Base-by-base conservation (phyloP, 2,329 filamentous ascomycete species). In the Fusarium oligoseptatum region DNA sequence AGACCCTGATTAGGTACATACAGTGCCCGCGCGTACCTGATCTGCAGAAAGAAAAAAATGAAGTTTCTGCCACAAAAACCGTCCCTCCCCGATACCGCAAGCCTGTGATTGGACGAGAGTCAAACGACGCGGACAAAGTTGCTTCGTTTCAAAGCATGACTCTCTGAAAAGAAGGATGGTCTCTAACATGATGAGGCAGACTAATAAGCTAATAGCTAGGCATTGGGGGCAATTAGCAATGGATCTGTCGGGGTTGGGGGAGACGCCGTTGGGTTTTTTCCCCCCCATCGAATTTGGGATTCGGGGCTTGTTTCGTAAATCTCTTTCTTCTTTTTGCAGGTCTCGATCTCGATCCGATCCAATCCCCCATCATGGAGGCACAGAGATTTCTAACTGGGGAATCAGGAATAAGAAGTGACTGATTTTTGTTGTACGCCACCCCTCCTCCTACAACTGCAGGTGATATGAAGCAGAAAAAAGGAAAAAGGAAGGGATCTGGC, bases 21-120 rank as follows among this genome's bases (percentile, higher is more conserved):
- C 43, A 48, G 43, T 48, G 43, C 22, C 12, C 27, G 41, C 14
- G 39, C 12, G 71, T 41, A 45, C 72, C 72, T 74, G 71, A 72
- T 74, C 68, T 58, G 48, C 72, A 66, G 52, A 50, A 36, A 22
- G 8, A 22, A 20, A 52, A 12, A 22, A 20, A 57, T 32, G 48
- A 43, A 43, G 41, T 22, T 15, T 57, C n/a, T 34, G 32, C 52
- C 6, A 20, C 1, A 37, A 22, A 57, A 15, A 34, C 36, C 52
- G 29, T 20, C n/a, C 52, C 32, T 34, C 52, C 50, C 32, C 52
- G 52, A 57, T 57, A 57, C 8, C 52, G 52, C 52, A 57, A 11
- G 17, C 1, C 7, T 6, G 27, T 52, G 48, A 52, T 52, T 52
- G 48, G 48, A 32, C 2, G 24, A 52, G 6, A 27, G 9, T 24